These are phyloP conservation scores for Pseudoturritis turrita DNA, from an alignment of 345 rosid species.

Conservation along the genomic window DNA sequence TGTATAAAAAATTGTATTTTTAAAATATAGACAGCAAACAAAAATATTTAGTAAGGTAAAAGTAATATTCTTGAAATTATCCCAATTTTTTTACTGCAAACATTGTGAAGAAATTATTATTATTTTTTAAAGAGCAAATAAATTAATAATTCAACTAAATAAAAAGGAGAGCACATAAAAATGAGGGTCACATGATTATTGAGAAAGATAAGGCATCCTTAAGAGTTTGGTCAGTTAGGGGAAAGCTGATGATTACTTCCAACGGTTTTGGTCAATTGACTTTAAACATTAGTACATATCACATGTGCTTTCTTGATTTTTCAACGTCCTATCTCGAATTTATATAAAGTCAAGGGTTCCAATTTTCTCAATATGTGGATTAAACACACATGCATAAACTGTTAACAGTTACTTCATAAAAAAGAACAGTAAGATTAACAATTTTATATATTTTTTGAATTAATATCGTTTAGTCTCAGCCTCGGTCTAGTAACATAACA, in stretches of 20 bases:
- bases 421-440: too few species aligned
- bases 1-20: too few species aligned
- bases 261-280: constrained; percentile 31
- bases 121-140: background rate
- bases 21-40: too few species aligned
- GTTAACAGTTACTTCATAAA: too few species aligned
- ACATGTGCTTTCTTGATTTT: constrained; percentile 22
- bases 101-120: background rate
- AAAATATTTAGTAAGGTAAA: too few species aligned
- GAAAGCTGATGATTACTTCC: constrained; percentile 31
- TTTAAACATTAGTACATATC: background rate
- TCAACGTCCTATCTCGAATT: constrained; percentile 3
- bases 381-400: too few species aligned
- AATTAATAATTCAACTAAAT: background rate
- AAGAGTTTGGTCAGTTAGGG: constrained; percentile 29
- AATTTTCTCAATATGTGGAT: background rate
- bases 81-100: too few species aligned
- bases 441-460: too few species aligned
- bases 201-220: constrained; percentile 24
- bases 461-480: background rate
- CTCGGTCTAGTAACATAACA: background rate
- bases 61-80: too few species aligned
- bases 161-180: constrained; percentile 14
- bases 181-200: constrained; percentile 29
- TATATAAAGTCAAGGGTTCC: background rate